Evolutionary conservation across 768 basidiomycete species (phyloP).

Genomic region (Ramaria rubella): DNA sequence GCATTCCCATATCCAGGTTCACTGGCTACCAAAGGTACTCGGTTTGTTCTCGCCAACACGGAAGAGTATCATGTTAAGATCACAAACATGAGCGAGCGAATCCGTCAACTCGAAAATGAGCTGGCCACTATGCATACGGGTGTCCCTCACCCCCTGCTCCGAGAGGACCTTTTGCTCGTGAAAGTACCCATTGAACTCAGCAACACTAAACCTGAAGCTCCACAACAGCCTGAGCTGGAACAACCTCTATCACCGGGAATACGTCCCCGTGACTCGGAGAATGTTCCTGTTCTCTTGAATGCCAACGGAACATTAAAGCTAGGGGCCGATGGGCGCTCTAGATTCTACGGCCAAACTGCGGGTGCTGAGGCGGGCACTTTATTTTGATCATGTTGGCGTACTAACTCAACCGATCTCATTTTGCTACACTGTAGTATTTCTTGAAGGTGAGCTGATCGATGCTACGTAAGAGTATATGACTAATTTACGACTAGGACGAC

Average conservation of each 20-base stretch:
- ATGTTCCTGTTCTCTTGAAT: slow-evolving; percentile 1
- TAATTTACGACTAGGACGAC: no score
- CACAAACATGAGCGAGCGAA: slow-evolving; percentile 15
- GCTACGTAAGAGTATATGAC: no score
- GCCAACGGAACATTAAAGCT: background rate
- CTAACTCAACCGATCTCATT: no score
- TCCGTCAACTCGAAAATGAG: slow-evolving; percentile 15
- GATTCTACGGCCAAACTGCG: background rate
- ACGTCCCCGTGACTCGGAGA: no score
- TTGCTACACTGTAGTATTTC: slow-evolving; percentile 6
- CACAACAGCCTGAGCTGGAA: background rate
- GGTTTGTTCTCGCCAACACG: slow-evolving; percentile 20
- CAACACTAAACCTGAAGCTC: background rate
- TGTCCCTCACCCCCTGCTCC: slow-evolving; percentile 4
- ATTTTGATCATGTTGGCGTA: background rate
- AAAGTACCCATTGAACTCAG: slow-evolving; percentile 11
- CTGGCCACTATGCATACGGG: slow-evolving; percentile 5
- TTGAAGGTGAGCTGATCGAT: slow-evolving; percentile 1
- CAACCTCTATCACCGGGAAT: background rate
- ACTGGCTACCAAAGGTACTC: slow-evolving; percentile 6
- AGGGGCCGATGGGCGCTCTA: background rate
- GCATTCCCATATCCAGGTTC: no score
- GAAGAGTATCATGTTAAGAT: slow-evolving; percentile 19
- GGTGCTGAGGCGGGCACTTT: background rate
- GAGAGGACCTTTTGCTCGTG: slow-evolving; percentile 9